Conservation (phyloP, 305 asterid species). For the Fraxinus floribunda region DNA sequence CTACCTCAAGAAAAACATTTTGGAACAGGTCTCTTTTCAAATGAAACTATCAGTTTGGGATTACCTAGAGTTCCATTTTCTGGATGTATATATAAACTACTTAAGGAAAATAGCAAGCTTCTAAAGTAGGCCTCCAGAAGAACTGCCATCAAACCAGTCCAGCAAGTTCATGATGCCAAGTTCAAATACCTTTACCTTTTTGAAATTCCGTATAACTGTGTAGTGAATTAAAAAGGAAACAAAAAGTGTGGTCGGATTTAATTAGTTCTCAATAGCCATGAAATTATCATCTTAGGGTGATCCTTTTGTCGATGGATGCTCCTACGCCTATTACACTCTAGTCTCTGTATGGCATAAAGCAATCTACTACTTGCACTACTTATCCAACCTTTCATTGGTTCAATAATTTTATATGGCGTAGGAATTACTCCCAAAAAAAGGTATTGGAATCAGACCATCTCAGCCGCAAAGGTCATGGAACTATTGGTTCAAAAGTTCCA, state of each 20-base stretch:
- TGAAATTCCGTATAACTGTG: neutral
- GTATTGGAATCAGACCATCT: neutral
- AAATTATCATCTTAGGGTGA: neutral
- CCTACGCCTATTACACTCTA: neutral
- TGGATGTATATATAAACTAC: neutral
- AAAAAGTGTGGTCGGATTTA: neutral
- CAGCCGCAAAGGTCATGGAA: neutral
- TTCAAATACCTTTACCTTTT: neutral
- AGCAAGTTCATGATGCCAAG: neutral
- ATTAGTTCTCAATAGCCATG: neutral
- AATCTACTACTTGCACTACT: neutral
- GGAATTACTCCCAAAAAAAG: neutral
- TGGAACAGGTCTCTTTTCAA: neutral
- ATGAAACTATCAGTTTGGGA: neutral
- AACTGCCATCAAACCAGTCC: neutral
- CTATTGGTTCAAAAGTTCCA: slow-evolving; percentile 11
- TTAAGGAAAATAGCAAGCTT: neutral
- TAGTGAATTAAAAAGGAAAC: neutral
- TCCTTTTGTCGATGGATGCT: neutral
- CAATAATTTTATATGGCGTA: neutral
- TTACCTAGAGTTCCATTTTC: neutral
- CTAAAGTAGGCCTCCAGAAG: neutral
- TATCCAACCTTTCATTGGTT: neutral
- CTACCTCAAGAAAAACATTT: neutral
- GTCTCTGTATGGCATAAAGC: neutral